Conservation (phyloP, 2,329 filamentous ascomycete species). For the Talaromyces funiculosus region DNA sequence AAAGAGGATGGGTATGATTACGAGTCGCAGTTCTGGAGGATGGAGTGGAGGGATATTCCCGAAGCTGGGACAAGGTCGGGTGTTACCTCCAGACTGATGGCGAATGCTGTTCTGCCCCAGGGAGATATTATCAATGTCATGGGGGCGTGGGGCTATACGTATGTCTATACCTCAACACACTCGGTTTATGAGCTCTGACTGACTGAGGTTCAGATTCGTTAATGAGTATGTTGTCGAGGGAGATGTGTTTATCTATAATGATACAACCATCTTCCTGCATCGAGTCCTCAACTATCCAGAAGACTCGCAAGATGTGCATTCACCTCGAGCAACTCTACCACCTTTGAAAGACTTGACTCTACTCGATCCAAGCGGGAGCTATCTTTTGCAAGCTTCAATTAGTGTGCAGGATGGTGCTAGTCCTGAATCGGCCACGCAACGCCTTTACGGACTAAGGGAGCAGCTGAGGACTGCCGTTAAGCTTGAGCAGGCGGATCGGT, state of each 20-base stretch:
- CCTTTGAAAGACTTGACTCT: conserved; percentile 42
- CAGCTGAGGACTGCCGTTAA: conserved; percentile 52
- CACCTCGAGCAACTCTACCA: conserved; percentile 38
- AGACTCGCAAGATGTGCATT: conserved; percentile 25
- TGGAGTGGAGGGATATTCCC: conserved; percentile 47
- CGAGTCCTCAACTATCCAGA: conserved; percentile 47
- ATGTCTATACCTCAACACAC: conserved; percentile 21
- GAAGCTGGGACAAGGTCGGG: conserved; percentile 49
- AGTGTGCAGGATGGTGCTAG: conserved; percentile 52
- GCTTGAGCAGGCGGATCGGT: conserved; percentile 52
- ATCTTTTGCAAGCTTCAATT: conserved; percentile 54
- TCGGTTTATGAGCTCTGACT: background rate
- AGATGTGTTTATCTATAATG: conserved; percentile 53
- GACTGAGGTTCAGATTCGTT: conserved; percentile 42
- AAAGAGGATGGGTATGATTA: conserved; percentile 28
- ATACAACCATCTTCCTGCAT: conserved; percentile 53
- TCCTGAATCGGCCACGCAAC: conserved; percentile 49
- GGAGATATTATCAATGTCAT: conserved; percentile 49
- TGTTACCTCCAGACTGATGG: conserved; percentile 50
- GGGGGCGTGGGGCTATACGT: conserved; percentile 51
- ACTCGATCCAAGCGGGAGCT: conserved; percentile 53
- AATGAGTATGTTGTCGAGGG: conserved; percentile 54
- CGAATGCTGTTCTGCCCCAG: conserved; percentile 43
- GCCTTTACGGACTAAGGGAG: conserved; percentile 51
- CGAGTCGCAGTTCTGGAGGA: conserved; percentile 37